Base-by-base conservation (phyloP, 208 protist genomes). In the Leishmania major region DNA sequence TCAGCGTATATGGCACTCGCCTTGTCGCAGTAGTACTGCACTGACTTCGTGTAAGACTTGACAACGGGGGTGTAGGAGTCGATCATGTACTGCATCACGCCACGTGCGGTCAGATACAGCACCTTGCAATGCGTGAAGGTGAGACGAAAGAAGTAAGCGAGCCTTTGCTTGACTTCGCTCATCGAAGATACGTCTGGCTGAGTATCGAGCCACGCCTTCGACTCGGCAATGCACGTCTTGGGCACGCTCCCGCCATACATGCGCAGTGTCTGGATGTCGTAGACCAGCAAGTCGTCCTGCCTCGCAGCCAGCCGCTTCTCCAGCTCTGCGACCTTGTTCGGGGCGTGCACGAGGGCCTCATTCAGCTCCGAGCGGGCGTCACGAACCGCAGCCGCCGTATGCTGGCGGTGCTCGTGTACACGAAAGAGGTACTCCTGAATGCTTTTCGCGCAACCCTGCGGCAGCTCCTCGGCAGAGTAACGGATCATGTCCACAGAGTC, bases 341-440 rank as follows among this genome's bases (percentile, higher is more conserved):
- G 75, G 5, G 84, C 75, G 53, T 82, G 83, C 57, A 88, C 78
- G 62, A 88, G 89, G 3, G 79, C 84, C 80, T 92, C 88, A 70
- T 96, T 93, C 47, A 94, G 57, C 11, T 84, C 75, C 37, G 84
- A 82, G 31, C 91, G 93, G 0, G 88, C 88, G 22, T 84, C 62
- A 0, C 74, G 35, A 40, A 91, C 88, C 51, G 72, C 83, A 25
- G 66, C 37, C 6, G n/a, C 51, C 8, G 81, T 31, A 1, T 15
- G 72, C 37, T 83, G 57, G 25, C 82, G 75, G 40, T 84, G n/a
- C 69, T 87, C 86, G 81, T 88, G 80, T 49, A 88, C 67, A 51
- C 82, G 77, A 66, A 86, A 79, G 60, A 92, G 84, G 79, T 92
- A 92, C 72, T 82, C 73, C 69, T 85, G 67, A 8, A 89, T 82